Evolutionary conservation across 805 yeast species (phyloP), one percentile per base, ranked within the genome.

Genomic region (Lipomyces mesembrius): DNA sequence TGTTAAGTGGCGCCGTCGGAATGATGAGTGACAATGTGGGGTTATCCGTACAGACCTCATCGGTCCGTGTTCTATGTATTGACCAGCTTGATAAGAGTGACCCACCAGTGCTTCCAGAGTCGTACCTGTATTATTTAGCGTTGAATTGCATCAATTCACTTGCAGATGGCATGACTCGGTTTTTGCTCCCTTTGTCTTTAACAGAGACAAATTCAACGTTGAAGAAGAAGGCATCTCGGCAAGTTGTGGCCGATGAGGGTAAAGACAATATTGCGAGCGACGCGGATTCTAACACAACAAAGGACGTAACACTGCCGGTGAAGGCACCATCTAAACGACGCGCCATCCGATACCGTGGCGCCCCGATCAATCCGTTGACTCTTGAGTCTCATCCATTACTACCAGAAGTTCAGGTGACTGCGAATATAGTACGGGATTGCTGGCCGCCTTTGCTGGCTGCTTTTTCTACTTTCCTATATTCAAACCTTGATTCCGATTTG

Each of bases 1-100:
- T 67, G 3, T 59, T 68, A 27, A 53, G 69, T 51, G 60, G 69
- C 7, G 52, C 63, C n/a, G 67, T 63, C 17, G 67, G 62, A 39
- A 52, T 63, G 14, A 17, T 34, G 17, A 17, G 62, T 17, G 71
- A 65, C 12, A n/a, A 39, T 14, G 22, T 34, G 2, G 71, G 70
- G 1, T 32, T 68, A 37, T 67, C 71, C 17, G 56, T 63, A 27
- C 71, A 66, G 49, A 58, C 67, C 12, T 68, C 71, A 12, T 67
- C 71, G 2, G 67, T 68, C 4, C 62, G 71, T 71, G 81, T 88
- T 0, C 79, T 87, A 14, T 83, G 87, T 64, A 80, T 93, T 37
- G 97, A 94, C 64, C 84, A 88, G 62, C 81, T 95, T 29, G 98
- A 94, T 75, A 92, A 92, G 73, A 72, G 80, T 0, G 96, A 90